Evolutionary conservation across 345 rosid species (phyloP).

Genomic region (Iberis pinnata): DNA sequence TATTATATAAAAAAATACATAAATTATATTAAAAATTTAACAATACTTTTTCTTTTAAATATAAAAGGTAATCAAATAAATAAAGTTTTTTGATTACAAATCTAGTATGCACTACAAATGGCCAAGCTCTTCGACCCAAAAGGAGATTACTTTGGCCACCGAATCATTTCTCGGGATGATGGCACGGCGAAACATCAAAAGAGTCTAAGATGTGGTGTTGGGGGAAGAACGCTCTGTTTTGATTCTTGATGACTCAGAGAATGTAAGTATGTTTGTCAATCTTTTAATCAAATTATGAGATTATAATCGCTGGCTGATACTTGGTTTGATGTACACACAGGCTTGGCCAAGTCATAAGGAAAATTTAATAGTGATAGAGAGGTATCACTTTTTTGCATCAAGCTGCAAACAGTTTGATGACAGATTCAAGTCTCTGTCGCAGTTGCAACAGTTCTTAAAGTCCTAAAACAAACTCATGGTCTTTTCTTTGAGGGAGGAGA

Average conservation of each 20-base stretch:
- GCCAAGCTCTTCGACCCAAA: constrained; percentile 80
- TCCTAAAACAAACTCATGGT: constrained; percentile 48
- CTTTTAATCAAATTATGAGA: not conserved
- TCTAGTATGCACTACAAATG: constrained; percentile 84
- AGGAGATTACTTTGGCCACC: constrained; percentile 52
- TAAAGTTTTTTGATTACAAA: too few species aligned
- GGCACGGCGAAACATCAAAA: constrained; percentile 83
- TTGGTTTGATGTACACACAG: constrained; percentile 34
- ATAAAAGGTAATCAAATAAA: too few species aligned
- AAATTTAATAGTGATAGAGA: constrained; percentile 79
- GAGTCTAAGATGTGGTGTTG: constrained; percentile 74
- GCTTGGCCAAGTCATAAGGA: constrained; percentile 82
- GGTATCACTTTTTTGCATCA: constrained; percentile 86
- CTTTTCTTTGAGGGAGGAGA: constrained; percentile 44
- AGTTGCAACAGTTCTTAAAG: constrained; percentile 68
- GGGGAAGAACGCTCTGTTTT: constrained; percentile 83
- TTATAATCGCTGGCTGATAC: not conserved
- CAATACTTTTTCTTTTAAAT: too few species aligned
- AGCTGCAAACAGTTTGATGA: constrained; percentile 86
- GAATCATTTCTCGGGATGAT: constrained; percentile 86
- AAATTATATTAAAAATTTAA: too few species aligned
- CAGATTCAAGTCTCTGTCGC: constrained; percentile 57
- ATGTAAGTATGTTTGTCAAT: constrained; percentile 35
- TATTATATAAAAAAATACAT: too few species aligned
- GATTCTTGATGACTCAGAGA: constrained; percentile 89